phyloP scores from a whole-genome alignment of 2,329 filamentous ascomycete species.

The Aspergillus costaricaensis region DNA sequence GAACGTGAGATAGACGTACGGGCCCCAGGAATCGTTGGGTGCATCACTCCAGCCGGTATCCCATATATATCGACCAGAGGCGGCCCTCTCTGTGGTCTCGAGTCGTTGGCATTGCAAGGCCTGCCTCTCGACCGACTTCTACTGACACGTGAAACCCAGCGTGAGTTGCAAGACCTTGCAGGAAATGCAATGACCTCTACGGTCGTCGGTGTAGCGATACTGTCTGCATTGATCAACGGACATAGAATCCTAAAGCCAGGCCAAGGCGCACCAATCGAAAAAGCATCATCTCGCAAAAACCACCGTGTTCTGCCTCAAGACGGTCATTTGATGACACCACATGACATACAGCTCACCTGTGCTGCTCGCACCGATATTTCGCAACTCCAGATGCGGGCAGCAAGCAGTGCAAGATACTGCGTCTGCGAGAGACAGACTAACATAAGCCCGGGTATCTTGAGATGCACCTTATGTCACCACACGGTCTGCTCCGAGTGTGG shows the following conservation, averaged over 20 bases:
- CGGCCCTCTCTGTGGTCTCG: slow-evolving; percentile 62
- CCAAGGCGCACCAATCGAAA: neutral
- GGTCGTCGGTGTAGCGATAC: slow-evolving; percentile 65
- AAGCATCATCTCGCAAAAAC: neutral
- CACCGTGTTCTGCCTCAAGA: slow-evolving; percentile 13
- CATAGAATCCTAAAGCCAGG: slow-evolving; percentile 32
- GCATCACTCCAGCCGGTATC: slow-evolving; percentile 67
- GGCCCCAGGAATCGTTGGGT: slow-evolving; percentile 62
- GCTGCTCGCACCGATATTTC: slow-evolving; percentile 10
- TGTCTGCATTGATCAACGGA: slow-evolving; percentile 58
- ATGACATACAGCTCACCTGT: slow-evolving; percentile 16
- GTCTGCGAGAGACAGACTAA: slow-evolving; percentile 56
- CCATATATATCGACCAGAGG: slow-evolving; percentile 63
- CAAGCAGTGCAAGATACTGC: slow-evolving; percentile 53
- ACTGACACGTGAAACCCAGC: slow-evolving; percentile 63
- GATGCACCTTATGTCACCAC: slow-evolving; percentile 56
- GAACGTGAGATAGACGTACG: slow-evolving; percentile 57
- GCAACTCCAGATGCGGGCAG: slow-evolving; percentile 26
- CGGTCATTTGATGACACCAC: slow-evolving; percentile 17
- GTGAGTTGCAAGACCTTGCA: slow-evolving; percentile 67
- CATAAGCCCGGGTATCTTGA: slow-evolving; percentile 44
- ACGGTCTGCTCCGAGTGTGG: slow-evolving; percentile 58
- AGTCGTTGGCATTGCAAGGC: slow-evolving; percentile 68
- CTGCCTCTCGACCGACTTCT: slow-evolving; percentile 64
- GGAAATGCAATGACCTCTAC: slow-evolving; percentile 80